Evolutionary conservation across 2,329 filamentous ascomycete genomes (phyloP).

Genomic region (Fusarium neocosmosporiellum): DNA sequence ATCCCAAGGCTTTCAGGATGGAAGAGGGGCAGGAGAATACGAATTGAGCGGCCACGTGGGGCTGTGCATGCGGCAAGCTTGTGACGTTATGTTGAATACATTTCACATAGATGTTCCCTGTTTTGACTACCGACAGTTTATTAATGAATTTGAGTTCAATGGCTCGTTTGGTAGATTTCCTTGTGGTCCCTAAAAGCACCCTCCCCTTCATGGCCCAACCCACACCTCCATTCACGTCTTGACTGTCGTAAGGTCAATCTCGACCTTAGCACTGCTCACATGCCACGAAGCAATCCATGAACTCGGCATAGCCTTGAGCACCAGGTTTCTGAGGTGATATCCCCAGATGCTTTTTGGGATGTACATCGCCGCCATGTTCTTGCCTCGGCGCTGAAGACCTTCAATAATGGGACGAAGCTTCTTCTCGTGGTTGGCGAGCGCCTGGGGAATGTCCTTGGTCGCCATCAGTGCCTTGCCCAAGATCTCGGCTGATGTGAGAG

Average conservation of each 20-base stretch:
- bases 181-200: rapidly evolving
- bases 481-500: not conserved
- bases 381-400: not conserved
- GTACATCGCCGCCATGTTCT: not conserved
- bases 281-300: not conserved
- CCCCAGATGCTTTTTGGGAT: not conserved
- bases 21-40: no score
- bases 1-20: not conserved
- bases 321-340: not conserved
- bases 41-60: no score
- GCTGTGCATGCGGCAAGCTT: no score
- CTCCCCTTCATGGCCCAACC: no score
- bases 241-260: not conserved
- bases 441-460: not conserved
- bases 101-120: no score
- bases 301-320: not conserved
- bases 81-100: no score
- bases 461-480: not conserved
- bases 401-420: not conserved
- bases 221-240: not conserved
- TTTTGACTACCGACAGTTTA: no score
- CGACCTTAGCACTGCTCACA: not conserved
- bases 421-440: not conserved
- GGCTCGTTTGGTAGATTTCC: not conserved
- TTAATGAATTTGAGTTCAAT: no score